Conservation (phyloP, 345 rosid species). For the Rhodamnia rubescens region DNA sequence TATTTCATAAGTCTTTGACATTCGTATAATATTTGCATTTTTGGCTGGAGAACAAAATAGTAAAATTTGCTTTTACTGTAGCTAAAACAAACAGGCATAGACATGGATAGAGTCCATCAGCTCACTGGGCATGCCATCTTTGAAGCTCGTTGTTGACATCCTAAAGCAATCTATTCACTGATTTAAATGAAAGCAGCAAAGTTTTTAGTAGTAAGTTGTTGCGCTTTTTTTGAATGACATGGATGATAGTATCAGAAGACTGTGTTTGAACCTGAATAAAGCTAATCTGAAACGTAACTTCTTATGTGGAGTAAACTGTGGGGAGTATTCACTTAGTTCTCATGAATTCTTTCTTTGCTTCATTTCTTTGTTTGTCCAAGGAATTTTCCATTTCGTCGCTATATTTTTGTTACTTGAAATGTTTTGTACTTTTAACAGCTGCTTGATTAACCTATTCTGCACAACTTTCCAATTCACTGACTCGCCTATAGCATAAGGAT, state of each 20-base stretch:
- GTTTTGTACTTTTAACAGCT: background rate
- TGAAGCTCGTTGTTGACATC: background rate
- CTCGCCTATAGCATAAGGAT: background rate
- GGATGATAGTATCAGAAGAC: background rate
- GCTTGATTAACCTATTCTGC: background rate
- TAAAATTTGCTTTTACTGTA: background rate
- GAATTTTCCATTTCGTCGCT: background rate
- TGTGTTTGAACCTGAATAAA: too few relatives aligned
- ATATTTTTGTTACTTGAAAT: background rate
- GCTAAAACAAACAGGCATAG: background rate
- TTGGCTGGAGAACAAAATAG: background rate
- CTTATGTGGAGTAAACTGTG: background rate
- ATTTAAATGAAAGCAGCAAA: background rate
- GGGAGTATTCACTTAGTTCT: background rate
- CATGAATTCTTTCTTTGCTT: background rate
- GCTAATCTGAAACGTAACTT: background rate
- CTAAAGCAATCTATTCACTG: background rate
- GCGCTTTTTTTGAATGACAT: background rate
- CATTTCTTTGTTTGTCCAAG: background rate
- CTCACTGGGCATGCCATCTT: background rate
- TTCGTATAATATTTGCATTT: background rate
- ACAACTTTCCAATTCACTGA: background rate
- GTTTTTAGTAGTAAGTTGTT: background rate
- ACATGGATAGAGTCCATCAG: background rate
- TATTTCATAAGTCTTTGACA: background rate